These are phyloP conservation scores for Ephemerocybe angulata DNA, from an alignment of 768 basidiomycete genomes.

Conservation along the genomic window DNA sequence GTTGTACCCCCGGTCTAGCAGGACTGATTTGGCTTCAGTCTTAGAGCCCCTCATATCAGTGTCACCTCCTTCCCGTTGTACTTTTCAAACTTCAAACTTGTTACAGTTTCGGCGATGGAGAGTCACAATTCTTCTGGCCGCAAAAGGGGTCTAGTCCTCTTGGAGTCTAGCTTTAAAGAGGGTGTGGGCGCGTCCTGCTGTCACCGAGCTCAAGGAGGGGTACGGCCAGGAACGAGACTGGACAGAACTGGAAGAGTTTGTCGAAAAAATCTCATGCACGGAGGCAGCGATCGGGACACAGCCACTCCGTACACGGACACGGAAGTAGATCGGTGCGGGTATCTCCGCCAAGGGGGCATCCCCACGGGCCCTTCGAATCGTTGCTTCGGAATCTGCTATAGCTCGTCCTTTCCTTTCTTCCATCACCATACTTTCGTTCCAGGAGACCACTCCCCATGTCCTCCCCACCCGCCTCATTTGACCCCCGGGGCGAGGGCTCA, in stretches of 20 bases:
- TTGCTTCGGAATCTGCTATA: neutral
- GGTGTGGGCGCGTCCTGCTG: too few relatives aligned
- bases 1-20: too few relatives aligned
- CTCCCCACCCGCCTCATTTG: neutral
- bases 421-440: neutral
- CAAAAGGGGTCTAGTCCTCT: too few relatives aligned
- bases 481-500: neutral
- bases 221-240: neutral
- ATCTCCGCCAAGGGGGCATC: constrained; percentile 5
- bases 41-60: too few relatives aligned
- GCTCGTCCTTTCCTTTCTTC: neutral
- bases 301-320: neutral
- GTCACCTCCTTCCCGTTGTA: too few relatives aligned
- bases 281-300: neutral
- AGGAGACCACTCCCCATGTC: neutral
- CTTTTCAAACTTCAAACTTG: too few relatives aligned
- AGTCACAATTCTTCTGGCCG: too few relatives aligned
- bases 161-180: too few relatives aligned
- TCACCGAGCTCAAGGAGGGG: too few relatives aligned
- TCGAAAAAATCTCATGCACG: too few relatives aligned
- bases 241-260: neutral
- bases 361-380: constrained; percentile 4
- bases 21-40: too few relatives aligned
- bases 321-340: constrained; percentile 12
- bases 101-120: too few relatives aligned